These are phyloP conservation scores for Hippophae rhamnoides DNA, from an alignment of 306 rosid species.

Conservation along the genomic window DNA sequence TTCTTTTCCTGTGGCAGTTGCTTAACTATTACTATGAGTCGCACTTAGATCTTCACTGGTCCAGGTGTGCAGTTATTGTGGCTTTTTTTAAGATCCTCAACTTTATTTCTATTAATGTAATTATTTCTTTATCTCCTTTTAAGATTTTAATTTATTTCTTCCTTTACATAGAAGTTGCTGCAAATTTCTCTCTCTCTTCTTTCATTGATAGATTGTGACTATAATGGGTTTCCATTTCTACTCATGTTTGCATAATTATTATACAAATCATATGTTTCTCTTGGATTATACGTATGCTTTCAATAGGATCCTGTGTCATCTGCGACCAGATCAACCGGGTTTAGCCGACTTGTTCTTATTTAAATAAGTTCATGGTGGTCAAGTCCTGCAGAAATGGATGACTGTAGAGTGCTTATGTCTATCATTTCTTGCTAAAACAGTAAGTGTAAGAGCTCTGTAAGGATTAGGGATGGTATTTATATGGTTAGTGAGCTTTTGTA, in stretches of 20 bases:
- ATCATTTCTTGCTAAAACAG: slow-evolving; percentile 25
- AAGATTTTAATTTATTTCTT: too few relatives aligned
- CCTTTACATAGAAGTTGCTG: too few relatives aligned
- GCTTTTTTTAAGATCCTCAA: background rate
- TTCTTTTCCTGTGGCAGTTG: slow-evolving; percentile 21
- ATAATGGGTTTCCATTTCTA: background rate
- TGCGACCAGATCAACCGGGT: slow-evolving; percentile 20
- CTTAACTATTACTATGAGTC: slow-evolving; percentile 17
- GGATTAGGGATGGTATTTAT: slow-evolving; percentile 32
- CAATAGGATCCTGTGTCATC: slow-evolving; percentile 18
- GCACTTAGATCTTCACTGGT: slow-evolving; percentile 18
- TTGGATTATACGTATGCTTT: background rate
- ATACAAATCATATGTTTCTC: background rate
- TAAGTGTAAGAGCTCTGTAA: slow-evolving; percentile 25
- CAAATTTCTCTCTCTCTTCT: too few relatives aligned
- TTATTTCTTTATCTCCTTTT: background rate
- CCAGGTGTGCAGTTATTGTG: slow-evolving; percentile 18
- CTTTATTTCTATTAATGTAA: background rate
- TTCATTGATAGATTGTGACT: background rate
- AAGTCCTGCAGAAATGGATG: slow-evolving; percentile 11
- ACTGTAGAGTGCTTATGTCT: slow-evolving; percentile 28
- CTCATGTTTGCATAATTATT: background rate
- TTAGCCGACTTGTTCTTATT: slow-evolving; percentile 21
- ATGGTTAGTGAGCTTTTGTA: slow-evolving; percentile 27
- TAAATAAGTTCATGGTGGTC: slow-evolving; percentile 2